Conservation (phyloP, 768 basidiomycete genomes). For the Kwoniella bestiolae region DNA sequence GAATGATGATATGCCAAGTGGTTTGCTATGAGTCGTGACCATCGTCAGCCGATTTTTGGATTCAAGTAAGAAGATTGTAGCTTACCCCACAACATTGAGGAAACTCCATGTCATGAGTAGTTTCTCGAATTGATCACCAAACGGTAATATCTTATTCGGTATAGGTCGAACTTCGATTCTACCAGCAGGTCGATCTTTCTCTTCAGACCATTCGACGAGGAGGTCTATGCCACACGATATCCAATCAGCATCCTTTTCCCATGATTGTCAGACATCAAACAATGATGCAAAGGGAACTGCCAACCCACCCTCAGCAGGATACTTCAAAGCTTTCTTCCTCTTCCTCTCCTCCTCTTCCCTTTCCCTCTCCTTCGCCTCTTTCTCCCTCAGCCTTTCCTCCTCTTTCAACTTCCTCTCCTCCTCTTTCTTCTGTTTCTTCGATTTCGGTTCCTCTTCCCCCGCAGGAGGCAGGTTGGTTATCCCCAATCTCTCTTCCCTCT, state of each 20-base stretch:
- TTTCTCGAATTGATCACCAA: slow-evolving; percentile 67
- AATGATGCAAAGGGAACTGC: too few species aligned
- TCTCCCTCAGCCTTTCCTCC: slow-evolving; percentile 26
- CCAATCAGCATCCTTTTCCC: too few species aligned
- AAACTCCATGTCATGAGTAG: slow-evolving; percentile 95
- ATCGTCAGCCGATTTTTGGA: slow-evolving; percentile 2
- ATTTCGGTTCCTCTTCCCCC: slow-evolving; percentile 26
- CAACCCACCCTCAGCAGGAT: slow-evolving; percentile 54
- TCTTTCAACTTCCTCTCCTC: slow-evolving; percentile 29
- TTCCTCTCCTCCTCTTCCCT: slow-evolving; percentile 46
- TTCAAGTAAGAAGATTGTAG: neutral
- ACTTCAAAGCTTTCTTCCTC: slow-evolving; percentile 54
- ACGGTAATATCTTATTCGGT: slow-evolving; percentile 45
- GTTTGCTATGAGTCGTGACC: slow-evolving; percentile 65
- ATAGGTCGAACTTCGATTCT: slow-evolving; percentile 44
- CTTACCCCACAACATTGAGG: slow-evolving; percentile 86
- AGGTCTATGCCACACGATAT: slow-evolving; percentile 40
- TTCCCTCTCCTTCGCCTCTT: slow-evolving; percentile 43
- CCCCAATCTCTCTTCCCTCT: slow-evolving; percentile 47
- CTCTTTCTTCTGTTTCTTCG: slow-evolving; percentile 35
- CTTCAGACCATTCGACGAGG: slow-evolving; percentile 46
- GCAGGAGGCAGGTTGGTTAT: slow-evolving; percentile 20
- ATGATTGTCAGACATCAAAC: too few species aligned
- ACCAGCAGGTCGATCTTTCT: slow-evolving; percentile 39
- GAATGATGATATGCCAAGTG: slow-evolving; percentile 82